Conservation (phyloP, 768 basidiomycete genomes). For the Lactarius psammicola region DNA sequence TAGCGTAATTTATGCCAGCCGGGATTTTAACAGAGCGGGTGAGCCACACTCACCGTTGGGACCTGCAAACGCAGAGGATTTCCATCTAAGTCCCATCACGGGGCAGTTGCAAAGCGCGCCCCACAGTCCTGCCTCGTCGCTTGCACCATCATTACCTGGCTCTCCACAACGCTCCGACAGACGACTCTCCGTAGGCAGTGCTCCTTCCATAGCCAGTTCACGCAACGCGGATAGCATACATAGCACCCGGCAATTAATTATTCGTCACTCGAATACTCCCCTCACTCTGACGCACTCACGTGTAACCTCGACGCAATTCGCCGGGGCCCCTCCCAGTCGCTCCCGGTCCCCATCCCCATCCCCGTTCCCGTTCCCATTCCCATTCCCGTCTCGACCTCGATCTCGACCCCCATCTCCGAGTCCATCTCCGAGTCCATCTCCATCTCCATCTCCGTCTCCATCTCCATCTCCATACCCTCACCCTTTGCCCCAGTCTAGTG, state of each 20-base stretch:
- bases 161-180: background rate
- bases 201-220: background rate
- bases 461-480: background rate
- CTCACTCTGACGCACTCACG: background rate
- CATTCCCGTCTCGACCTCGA: too few species aligned
- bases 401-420: too few species aligned
- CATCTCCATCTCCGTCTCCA: too few species aligned
- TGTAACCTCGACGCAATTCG: constrained; percentile 4
- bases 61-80: background rate
- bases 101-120: background rate
- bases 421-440: too few species aligned
- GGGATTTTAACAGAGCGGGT: background rate
- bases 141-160: background rate
- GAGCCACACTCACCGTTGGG: background rate
- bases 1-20: constrained; percentile 6
- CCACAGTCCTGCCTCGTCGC: background rate
- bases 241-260: background rate
- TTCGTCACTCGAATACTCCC: background rate
- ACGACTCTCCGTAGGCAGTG: background rate
- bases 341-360: background rate
- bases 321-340: background rate
- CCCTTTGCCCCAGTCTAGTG: background rate
- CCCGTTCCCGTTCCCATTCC: too few species aligned
- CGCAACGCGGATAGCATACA: background rate
- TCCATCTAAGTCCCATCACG: background rate